Conservation (phyloP, 2,329 filamentous ascomycete genomes). For the Anisogramma anomala region DNA sequence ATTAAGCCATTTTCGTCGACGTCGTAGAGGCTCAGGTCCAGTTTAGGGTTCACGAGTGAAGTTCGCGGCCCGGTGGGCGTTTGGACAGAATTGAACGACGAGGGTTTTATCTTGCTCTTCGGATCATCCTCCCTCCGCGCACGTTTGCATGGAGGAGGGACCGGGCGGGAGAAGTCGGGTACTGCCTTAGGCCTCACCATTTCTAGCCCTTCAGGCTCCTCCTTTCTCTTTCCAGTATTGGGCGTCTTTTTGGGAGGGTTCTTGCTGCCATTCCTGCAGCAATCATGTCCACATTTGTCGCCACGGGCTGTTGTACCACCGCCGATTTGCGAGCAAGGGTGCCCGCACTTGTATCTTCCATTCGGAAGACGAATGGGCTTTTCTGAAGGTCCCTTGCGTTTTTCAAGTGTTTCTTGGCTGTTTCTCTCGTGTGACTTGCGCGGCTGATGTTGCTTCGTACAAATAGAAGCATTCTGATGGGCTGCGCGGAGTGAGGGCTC, state of each 20-base stretch:
- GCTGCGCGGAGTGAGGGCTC: neutral
- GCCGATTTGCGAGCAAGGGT: constrained; percentile 41
- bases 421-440: neutral
- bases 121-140: neutral
- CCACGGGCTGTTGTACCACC: constrained; percentile 25
- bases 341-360: constrained; percentile 65
- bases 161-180: neutral
- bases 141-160: neutral
- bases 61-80: too few relatives aligned
- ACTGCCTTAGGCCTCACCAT: neutral
- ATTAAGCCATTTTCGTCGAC: constrained; percentile 10
- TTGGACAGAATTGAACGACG: neutral
- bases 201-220: constrained; percentile 11
- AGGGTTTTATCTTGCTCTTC: too few relatives aligned
- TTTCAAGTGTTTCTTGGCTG: too few relatives aligned
- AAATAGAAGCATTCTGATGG: neutral
- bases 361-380: constrained; percentile 46
- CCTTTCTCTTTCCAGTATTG: constrained; percentile 21
- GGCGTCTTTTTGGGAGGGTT: constrained; percentile 40
- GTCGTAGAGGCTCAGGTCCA: constrained; percentile 1
- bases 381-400: constrained; percentile 16
- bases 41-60: neutral
- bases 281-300: constrained; percentile 54
- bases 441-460: neutral
- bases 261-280: constrained; percentile 60